Percentiles rank a stretch among this genome's conserved stretches.
Conservation (phyloP, 495 filamentous ascomycete species). For the Tuber umbilicatum region DNA sequence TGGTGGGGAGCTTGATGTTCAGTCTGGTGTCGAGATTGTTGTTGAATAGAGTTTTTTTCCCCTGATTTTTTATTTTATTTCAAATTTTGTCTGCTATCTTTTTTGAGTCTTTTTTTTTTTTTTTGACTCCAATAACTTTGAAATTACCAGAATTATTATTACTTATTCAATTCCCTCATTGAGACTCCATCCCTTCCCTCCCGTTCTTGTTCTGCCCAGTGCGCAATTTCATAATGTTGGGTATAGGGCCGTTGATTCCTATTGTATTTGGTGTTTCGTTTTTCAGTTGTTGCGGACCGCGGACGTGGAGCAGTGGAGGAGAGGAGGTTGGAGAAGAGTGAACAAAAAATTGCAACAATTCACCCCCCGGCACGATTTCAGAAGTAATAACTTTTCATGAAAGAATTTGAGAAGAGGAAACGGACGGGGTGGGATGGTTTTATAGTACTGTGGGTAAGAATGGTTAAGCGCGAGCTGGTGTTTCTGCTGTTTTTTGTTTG, state of each 20-base stretch:
- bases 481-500: neutral
- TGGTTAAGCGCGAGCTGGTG: neutral
- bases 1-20: slow-evolving; percentile 40
- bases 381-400: neutral
- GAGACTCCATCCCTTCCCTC: neutral
- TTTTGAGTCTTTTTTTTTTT: slow-evolving; percentile 3
- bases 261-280: neutral
- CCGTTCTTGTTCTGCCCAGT: neutral
- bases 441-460: neutral
- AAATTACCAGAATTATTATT: neutral
- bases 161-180: neutral
- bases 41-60: slow-evolving; percentile 38
- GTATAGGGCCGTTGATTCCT: neutral
- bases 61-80: slow-evolving; percentile 8
- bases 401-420: neutral
- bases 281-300: neutral
- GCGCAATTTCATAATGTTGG: neutral
- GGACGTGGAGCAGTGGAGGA: neutral
- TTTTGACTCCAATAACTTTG: slow-evolving; percentile 9
- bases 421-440: neutral
- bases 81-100: neutral
- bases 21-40: slow-evolving; percentile 41
- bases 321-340: neutral
- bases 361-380: neutral
- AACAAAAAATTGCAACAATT: neutral